Conservation (phyloP, 768 basidiomycete species). For the Trichaptum fuscoviolaceum region DNA sequence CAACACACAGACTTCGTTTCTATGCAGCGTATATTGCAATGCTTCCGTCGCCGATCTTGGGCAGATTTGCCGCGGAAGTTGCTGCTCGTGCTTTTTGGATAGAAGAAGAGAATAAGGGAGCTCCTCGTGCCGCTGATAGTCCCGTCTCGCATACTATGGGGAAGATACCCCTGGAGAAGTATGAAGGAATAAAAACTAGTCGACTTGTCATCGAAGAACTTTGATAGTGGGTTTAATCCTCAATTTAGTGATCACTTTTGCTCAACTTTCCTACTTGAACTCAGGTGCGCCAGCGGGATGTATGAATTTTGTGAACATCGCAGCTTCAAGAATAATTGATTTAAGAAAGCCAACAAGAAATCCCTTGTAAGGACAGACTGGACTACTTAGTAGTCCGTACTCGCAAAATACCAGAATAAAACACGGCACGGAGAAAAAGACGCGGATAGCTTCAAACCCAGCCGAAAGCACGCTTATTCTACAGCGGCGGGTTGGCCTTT, state of each 20-base stretch:
- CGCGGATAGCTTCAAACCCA: background rate
- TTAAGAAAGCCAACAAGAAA: no score
- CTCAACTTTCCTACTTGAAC: background rate
- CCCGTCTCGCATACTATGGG: background rate
- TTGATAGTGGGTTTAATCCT: background rate
- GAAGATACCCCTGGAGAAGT: background rate
- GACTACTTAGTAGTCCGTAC: background rate
- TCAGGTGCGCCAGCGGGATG: no score
- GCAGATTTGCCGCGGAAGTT: conserved; percentile 38
- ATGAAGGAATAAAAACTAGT: background rate
- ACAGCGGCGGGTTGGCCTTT: conserved; percentile 49
- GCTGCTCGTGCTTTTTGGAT: conserved; percentile 22
- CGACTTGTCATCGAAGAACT: background rate
- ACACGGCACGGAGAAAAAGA: background rate
- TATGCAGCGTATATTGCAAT: conserved; percentile 60
- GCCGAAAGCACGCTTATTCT: conserved; percentile 8
- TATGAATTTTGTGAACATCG: no score
- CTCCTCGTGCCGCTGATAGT: background rate
- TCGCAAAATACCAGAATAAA: background rate
- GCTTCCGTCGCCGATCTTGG: conserved; percentile 38
- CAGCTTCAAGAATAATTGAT: no score
- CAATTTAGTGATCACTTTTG: no score
- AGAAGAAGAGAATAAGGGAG: conserved; percentile 16
- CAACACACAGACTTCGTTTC: conserved; percentile 59
- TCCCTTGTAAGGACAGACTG: background rate